phyloP scores from a whole-genome alignment of 2,329 filamentous ascomycete species.

The Alternaria solani region DNA sequence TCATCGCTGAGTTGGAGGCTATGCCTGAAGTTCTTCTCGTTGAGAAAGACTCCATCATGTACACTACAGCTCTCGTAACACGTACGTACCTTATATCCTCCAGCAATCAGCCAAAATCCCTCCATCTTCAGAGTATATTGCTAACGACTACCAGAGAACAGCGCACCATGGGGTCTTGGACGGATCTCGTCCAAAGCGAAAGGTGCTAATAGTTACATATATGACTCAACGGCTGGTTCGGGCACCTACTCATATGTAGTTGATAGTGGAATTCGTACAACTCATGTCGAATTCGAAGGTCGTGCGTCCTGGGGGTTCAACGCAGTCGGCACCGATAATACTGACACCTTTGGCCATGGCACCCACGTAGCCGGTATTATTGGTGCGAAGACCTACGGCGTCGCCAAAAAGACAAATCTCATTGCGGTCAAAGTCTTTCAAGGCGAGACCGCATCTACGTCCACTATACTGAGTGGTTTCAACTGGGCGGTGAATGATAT shows the following conservation, averaged over 20 bases:
- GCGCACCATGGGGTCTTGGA: constrained; percentile 41
- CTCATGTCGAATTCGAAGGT: constrained; percentile 55
- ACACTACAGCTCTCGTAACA: constrained; percentile 25
- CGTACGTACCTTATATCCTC: constrained; percentile 18
- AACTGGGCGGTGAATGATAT: constrained; percentile 48
- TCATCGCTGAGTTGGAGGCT: constrained; percentile 38
- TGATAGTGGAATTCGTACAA: constrained; percentile 67
- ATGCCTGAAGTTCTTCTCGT: constrained; percentile 37
- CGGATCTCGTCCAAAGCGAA: constrained; percentile 35
- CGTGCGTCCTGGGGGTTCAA: constrained; percentile 43
- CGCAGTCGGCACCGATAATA: constrained; percentile 27
- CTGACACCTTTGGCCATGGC: constrained; percentile 43
- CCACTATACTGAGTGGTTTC: constrained; percentile 39
- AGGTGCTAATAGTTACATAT: constrained; percentile 33
- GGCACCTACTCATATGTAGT: constrained; percentile 60
- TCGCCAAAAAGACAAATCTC: constrained; percentile 44
- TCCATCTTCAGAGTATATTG: neutral
- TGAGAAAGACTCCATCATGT: constrained; percentile 40
- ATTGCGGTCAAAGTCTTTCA: constrained; percentile 50
- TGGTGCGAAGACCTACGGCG: constrained; percentile 41
- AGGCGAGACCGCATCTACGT: constrained; percentile 18
- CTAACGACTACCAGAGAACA: constrained; percentile 22
- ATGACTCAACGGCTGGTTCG: constrained; percentile 32
- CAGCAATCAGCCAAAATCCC: neutral
- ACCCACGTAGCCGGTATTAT: constrained; percentile 46